Evolutionary conservation across 306 rosid genomes (phyloP), one percentile per base, ranked within the genome.

Genomic region (Cicer yamashitae): DNA sequence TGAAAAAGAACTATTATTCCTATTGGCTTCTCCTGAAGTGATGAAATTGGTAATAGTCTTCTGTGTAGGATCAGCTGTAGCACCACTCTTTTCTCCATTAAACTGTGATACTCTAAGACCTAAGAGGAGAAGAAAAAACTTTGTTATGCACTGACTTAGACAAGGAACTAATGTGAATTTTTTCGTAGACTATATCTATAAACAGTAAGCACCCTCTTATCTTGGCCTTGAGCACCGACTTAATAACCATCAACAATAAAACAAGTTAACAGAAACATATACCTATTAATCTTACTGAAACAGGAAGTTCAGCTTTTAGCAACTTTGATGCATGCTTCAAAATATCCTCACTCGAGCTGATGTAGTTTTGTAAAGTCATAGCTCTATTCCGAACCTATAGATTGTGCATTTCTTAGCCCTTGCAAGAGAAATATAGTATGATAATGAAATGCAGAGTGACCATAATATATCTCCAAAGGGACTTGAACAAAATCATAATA

Each of bases 221-320:
- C 56, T 68, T 11, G 72, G 78, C 77, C 65, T 25, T 50, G 20
- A 71, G 15, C 53, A 15, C 58, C 82, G 61, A 34, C 46, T 53
- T 20, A 58, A 48, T 62, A 60, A 63, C 25, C 76, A 53, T n/a
- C 47, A 13, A 76, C 46, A 75, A 52, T 22, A 67, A 56, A 43
- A 14, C 40, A 79, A 54, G 8, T 59, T 14, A 72, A 60, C 50
- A 25, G 48, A 54, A 82, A 15, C 22, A 68, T 84, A 68, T 62
- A 94, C 98, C 98, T 71, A 94, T 87, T 74, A 94, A 81, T 82
- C 98, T 85, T 64, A 94, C 59, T 63, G 98, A 94, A 78, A 91
- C 76, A n/a, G 98, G 98, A 83, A 94, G 89, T 72, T 91, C 98
- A 73, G 93, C 96, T 87, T 86, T 89, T 60, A 94, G 89, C 82